Base-by-base conservation (phyloP, 2,329 filamentous ascomycete genomes). In the Verticillium dahliae region DNA sequence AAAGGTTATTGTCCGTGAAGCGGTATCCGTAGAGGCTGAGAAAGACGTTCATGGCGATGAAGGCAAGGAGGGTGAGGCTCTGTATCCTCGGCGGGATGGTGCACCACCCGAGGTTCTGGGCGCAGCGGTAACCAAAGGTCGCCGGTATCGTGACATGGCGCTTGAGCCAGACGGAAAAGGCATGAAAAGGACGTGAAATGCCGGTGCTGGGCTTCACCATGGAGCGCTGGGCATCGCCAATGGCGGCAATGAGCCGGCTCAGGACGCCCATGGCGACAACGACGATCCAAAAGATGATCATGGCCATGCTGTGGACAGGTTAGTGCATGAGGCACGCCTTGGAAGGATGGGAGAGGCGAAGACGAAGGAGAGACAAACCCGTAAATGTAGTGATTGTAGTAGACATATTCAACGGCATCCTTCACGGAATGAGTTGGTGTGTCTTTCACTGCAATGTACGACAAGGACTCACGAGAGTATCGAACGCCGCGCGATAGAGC, bases 81-180 rank as follows among this genome's bases (percentile, higher is more conserved):
- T 81, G 76, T n/a, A 79, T 67, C 3, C 78, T 69, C 0, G 77
- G 75, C 0, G 79, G 79, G 1, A 80, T 72, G 0, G 78, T 80
- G 60, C 74, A 77, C 72, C 77, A 80, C 35, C 77, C 76, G 3
- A 78, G 71, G 27, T 77, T 76, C 50, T 80, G 76, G 0, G 78
- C 73, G 59, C 73, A 77, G 15, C 71, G 71, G 38, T 75, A 69
- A 1, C 80, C 79, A 56, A 81, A 80, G 0, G 78, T 75, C 0
- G 79, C 78, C 0, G 79, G 78, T 0, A 78, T 62, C 0, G 70
- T 67, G 0, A 80, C 55, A 3, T 72, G 70, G 35, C 71, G 69
- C 52, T 73, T 70, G 15, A 75, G 37, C 72, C 75, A 76, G 0
- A 65, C 63, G 5, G 63, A 66, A 1, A 59, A 33, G n/a, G 6